Evolutionary conservation across 768 basidiomycete species (phyloP).

Genomic region (Saitozyma sp.): DNA sequence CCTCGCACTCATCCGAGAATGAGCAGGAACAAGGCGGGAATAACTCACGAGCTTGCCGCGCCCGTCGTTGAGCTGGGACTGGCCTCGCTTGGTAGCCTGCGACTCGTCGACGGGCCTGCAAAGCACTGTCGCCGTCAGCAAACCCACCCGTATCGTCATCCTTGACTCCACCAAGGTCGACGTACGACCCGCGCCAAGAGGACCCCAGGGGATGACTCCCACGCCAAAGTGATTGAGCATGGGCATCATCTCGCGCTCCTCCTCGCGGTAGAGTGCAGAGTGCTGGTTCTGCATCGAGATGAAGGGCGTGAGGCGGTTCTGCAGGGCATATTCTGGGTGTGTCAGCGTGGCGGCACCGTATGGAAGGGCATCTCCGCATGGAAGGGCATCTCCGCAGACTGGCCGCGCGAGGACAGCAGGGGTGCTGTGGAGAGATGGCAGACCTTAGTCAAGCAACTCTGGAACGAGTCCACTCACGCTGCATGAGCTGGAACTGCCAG

Average conservation of each 20-base stretch:
- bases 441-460: no score
- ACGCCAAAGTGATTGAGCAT: conserved; percentile 56
- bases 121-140: conserved; percentile 29
- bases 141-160: background rate
- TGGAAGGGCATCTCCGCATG: no score
- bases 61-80: conserved; percentile 12
- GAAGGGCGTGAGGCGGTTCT: conserved; percentile 63
- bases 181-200: conserved; percentile 55
- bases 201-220: conserved; percentile 60
- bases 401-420: no score
- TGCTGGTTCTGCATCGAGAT: conserved; percentile 72
- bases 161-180: background rate
- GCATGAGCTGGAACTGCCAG: conserved; percentile 50
- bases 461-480: conserved; percentile 27
- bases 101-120: conserved; percentile 55
- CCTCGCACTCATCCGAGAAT: no score
- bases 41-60: conserved; percentile 12
- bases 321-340: conserved; percentile 61
- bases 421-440: no score
- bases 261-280: conserved; percentile 64
- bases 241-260: conserved; percentile 56
- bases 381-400: no score
- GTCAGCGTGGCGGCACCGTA: background rate
- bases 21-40: background rate
- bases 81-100: conserved; percentile 41